Percentiles rank a stretch among this genome's conserved stretches.
These are phyloP conservation scores for Rhodotorula paludigena DNA, from an alignment of 768 basidiomycete species.

Conservation along the genomic window DNA sequence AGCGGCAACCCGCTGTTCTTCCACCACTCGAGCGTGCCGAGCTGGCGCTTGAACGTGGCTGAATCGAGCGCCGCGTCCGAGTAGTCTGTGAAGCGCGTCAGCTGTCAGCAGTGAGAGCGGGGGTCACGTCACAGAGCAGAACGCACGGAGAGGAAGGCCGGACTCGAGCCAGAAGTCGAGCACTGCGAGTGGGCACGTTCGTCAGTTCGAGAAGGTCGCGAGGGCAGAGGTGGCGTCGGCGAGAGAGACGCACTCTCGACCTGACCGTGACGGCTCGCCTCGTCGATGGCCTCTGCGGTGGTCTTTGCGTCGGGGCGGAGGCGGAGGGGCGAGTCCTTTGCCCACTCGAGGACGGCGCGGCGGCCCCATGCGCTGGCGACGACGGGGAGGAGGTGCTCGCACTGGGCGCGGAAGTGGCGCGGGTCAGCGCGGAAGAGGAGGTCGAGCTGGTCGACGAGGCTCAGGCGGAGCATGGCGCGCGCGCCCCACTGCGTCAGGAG, in stretches of 20 bases:
- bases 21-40: conserved; percentile 82
- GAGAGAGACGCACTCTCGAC: conserved; percentile 50
- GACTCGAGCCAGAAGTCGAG: conserved; percentile 71
- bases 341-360: conserved; percentile 70
- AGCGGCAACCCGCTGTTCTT: conserved; percentile 58
- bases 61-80: conserved; percentile 73
- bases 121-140: no score
- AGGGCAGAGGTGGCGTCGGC: not conserved
- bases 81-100: conserved; percentile 56
- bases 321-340: conserved; percentile 62
- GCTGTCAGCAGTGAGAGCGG: no score
- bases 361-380: conserved; percentile 74
- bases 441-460: conserved; percentile 66
- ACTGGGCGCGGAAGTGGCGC: conserved; percentile 47
- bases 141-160: conserved; percentile 54
- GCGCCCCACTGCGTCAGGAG: conserved; percentile 69
- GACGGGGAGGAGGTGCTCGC: conserved; percentile 57
- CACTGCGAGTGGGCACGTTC: conserved; percentile 49
- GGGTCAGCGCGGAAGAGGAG: conserved; percentile 56
- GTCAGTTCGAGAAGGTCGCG: not conserved
- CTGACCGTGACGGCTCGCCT: conserved; percentile 71
- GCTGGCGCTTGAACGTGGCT: conserved; percentile 70
- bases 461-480: conserved; percentile 63
- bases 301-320: conserved; percentile 49
- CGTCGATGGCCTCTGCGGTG: conserved; percentile 69